These are phyloP conservation scores for Pseudogymnoascus pannorum DNA, from an alignment of 2,329 filamentous ascomycete species.

Conservation along the genomic window DNA sequence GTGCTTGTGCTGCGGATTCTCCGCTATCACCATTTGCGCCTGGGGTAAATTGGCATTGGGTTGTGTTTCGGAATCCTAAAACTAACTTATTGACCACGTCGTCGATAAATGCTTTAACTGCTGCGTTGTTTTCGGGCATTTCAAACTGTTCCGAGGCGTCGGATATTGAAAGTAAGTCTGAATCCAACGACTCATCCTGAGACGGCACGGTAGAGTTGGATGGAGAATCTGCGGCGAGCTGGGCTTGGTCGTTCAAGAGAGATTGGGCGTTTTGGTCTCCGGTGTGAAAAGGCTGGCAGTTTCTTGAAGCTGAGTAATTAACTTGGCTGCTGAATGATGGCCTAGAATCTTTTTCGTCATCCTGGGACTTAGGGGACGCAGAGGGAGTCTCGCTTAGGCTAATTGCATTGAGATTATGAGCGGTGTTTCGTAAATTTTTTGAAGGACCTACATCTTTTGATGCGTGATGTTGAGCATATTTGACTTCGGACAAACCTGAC, in stretches of 20 bases:
- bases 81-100: background rate
- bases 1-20: background rate
- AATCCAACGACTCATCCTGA: constrained; percentile 11
- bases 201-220: background rate
- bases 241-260: background rate
- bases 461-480: background rate
- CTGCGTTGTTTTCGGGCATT: background rate
- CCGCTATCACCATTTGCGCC: background rate
- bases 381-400: background rate
- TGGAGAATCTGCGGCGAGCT: background rate
- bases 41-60: background rate
- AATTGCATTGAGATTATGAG: background rate
- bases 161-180: constrained; percentile 14
- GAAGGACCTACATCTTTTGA: background rate
- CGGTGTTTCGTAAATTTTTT: background rate
- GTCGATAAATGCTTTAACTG: background rate
- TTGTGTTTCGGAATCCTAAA: background rate
- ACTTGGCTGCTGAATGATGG: background rate
- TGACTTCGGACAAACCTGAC: background rate
- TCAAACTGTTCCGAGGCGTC: constrained; percentile 12
- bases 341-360: background rate
- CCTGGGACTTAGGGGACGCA: background rate
- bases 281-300: background rate
- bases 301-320: background rate
- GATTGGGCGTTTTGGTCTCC: background rate